Percentiles rank a stretch among this genome's conserved stretches.
Evolutionary conservation across 116 monocot genomes (phyloP).

Genomic region (Iris pallida): DNA sequence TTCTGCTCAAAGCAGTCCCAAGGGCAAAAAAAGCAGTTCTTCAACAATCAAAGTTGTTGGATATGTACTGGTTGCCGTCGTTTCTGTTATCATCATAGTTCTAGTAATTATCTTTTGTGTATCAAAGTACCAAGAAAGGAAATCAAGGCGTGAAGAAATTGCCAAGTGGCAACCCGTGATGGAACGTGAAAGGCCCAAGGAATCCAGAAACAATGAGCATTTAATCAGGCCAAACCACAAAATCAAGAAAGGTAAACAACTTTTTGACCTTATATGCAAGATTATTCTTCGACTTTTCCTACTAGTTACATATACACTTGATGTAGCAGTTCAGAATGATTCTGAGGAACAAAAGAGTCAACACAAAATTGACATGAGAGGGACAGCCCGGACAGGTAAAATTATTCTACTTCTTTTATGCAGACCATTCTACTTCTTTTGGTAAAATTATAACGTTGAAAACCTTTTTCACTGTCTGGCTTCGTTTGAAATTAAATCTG

Average conservation of each 20-base stretch:
- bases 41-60: conserved; percentile 56
- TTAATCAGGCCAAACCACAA: conserved; percentile 26
- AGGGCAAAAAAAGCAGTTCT: conserved; percentile 26
- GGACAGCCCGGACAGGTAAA: conserved; percentile 3
- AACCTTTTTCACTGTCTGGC: background rate
- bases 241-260: conserved; percentile 35
- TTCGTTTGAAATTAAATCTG: background rate
- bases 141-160: conserved; percentile 32
- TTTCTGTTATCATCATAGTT: conserved; percentile 42
- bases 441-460: background rate
- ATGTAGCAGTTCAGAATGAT: conserved; percentile 10
- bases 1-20: conserved; percentile 15
- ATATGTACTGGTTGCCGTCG: conserved; percentile 48
- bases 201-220: conserved; percentile 24
- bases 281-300: background rate
- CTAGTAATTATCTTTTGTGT: conserved; percentile 46
- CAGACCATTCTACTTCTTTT: background rate
- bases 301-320: background rate
- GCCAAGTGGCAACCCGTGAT: conserved; percentile 27
- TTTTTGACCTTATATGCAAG: too few relatives aligned
- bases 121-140: conserved; percentile 61
- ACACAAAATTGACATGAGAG: conserved; percentile 7
- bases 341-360: conserved; percentile 23
- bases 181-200: conserved; percentile 22
- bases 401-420: conserved; percentile 3